Evolutionary conservation across 768 basidiomycete species (phyloP).

Genomic region (Neoboletus brunneissimus): DNA sequence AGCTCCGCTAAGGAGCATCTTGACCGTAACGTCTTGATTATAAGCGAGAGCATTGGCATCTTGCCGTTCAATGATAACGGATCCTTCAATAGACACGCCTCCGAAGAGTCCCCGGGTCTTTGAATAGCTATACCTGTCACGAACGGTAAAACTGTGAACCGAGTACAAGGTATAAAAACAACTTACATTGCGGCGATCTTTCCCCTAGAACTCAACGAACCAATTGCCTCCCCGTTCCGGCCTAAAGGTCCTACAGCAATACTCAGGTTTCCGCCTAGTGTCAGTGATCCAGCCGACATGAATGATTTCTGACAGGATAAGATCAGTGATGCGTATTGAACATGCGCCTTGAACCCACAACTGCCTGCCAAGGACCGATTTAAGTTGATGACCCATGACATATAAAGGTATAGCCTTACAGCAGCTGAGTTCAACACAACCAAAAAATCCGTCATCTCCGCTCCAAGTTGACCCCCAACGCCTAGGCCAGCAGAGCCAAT

Average conservation of each 20-base stretch:
- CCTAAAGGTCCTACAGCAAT: slow-evolving; percentile 90
- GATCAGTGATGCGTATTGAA: neutral
- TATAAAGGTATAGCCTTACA: slow-evolving; percentile 40
- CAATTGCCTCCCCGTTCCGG: slow-evolving; percentile 88
- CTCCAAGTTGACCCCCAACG: slow-evolving; percentile 78
- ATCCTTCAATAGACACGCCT: slow-evolving; percentile 84
- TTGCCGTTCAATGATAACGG: slow-evolving; percentile 89
- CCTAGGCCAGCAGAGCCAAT: slow-evolving; percentile 93
- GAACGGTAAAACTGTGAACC: neutral
- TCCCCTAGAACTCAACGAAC: slow-evolving; percentile 78
- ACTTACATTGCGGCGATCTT: slow-evolving; percentile 87
- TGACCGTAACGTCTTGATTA: slow-evolving; percentile 64
- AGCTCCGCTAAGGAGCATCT: slow-evolving; percentile 75
- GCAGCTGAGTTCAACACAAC: slow-evolving; percentile 82
- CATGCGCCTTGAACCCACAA: slow-evolving; percentile 43
- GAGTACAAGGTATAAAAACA: neutral
- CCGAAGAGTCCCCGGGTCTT: slow-evolving; percentile 94
- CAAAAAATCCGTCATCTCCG: slow-evolving; percentile 89
- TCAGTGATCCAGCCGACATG: slow-evolving; percentile 92
- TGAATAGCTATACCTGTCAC: slow-evolving; percentile 77
- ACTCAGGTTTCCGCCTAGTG: slow-evolving; percentile 88
- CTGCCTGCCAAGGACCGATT: slow-evolving; percentile 42
- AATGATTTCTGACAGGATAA: slow-evolving; percentile 61
- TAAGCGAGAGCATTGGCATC: slow-evolving; percentile 91
- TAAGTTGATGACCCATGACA: slow-evolving; percentile 7